Percentiles rank a stretch among this genome's conserved stretches.
Evolutionary conservation across 129 eudicot genomes (phyloP).

Genomic region (Artemisia annua): DNA sequence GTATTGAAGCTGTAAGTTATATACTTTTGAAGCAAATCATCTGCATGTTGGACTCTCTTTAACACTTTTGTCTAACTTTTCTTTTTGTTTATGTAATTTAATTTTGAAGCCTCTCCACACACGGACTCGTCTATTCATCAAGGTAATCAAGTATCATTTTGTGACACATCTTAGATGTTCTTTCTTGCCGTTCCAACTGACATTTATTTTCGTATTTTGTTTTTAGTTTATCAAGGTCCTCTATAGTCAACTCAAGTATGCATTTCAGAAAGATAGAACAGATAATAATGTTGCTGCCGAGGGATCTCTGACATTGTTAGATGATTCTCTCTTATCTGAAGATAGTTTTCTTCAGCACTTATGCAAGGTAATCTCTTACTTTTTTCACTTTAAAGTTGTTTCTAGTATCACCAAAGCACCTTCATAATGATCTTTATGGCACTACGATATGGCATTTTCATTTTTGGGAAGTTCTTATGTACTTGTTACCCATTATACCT

Average conservation of each 20-base stretch:
- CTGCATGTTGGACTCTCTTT: constrained; percentile 2
- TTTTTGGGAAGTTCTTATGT: too few species aligned
- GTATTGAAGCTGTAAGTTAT: constrained; percentile 85
- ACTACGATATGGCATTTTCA: too few species aligned
- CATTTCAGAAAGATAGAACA: constrained; percentile 58
- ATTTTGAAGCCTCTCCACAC: constrained; percentile 75
- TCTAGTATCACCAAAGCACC: too few species aligned
- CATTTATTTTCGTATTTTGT: constrained; percentile 15
- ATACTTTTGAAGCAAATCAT: neutral
- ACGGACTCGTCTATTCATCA: constrained; percentile 77
- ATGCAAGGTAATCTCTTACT: constrained; percentile 64
- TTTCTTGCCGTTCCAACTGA: constrained; percentile 14
- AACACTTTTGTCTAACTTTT: constrained; percentile 5
- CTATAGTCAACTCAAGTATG: constrained; percentile 77
- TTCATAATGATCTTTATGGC: too few species aligned
- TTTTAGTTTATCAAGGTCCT: constrained; percentile 72
- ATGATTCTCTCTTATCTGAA: constrained; percentile 74
- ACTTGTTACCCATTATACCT: neutral
- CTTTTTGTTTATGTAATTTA: neutral
- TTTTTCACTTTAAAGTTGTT: too few species aligned
- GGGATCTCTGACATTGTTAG: constrained; percentile 59
- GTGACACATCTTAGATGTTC: neutral
- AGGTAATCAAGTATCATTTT: constrained; percentile 50
- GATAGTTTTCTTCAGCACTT: constrained; percentile 87
- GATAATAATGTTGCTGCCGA: constrained; percentile 36